A percentile compares a stretch with the other conserved stretches of the same genome.
These are phyloP conservation scores for Hansenula lynferdii DNA, from an alignment of 1,139 yeast genomes.

Conservation along the genomic window DNA sequence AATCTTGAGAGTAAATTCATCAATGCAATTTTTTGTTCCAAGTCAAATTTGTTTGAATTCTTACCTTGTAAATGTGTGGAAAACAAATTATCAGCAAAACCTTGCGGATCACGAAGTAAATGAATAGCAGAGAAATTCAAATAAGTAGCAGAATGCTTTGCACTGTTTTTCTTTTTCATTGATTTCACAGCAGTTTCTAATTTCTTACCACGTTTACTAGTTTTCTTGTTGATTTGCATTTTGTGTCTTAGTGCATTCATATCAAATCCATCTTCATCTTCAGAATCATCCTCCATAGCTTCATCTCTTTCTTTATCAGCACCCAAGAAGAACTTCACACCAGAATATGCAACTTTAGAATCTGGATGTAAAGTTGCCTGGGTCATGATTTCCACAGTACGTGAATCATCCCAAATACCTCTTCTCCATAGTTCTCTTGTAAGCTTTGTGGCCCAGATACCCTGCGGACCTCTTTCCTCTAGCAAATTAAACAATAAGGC, in stretches of 20 bases:
- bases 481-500: constrained; percentile 83
- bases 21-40: constrained; percentile 85
- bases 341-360: constrained; percentile 83
- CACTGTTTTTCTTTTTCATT: constrained; percentile 55
- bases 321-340: constrained; percentile 86
- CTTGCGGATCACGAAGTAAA: constrained; percentile 92
- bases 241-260: constrained; percentile 69
- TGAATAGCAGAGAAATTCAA: constrained; percentile 94
- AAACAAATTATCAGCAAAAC: constrained; percentile 85
- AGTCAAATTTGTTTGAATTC: constrained; percentile 58
- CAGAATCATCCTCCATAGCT: constrained; percentile 65
- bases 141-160: constrained; percentile 59
- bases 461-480: constrained; percentile 74
- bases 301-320: constrained; percentile 96
- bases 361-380: constrained; percentile 90
- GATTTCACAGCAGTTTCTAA: constrained; percentile 67
- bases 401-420: constrained; percentile 96
- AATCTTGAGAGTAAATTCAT: constrained; percentile 84
- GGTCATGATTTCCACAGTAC: constrained; percentile 95
- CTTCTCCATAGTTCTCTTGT: constrained; percentile 96
- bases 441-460: constrained; percentile 93
- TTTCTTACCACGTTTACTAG: constrained; percentile 74
- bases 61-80: constrained; percentile 67
- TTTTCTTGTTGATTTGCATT: constrained; percentile 77
- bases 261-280: constrained; percentile 72